phyloP scores from a whole-genome alignment of 257 asterid genomes.

The Ophiorrhiza pumila region DNA sequence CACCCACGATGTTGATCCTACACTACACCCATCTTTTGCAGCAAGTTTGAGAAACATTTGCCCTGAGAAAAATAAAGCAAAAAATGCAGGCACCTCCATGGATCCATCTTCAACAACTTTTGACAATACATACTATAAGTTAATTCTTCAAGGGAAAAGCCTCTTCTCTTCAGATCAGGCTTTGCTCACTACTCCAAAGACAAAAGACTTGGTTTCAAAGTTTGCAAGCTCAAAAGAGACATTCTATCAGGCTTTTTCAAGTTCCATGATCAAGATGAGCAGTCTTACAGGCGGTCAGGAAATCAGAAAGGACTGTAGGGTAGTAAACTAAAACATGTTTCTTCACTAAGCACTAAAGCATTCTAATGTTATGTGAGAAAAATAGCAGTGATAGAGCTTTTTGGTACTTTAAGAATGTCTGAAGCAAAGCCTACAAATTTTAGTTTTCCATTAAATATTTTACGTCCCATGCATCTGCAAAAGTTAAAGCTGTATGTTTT shows the following conservation, averaged over 20 bases:
- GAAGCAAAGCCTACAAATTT: neutral
- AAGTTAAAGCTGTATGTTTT: neutral
- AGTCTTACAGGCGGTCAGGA: conserved; percentile 81
- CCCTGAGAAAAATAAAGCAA: conserved; percentile 42
- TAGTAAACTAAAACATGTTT: conserved; percentile 40
- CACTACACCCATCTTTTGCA: conserved; percentile 59
- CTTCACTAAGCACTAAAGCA: neutral
- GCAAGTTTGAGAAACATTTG: conserved; percentile 47
- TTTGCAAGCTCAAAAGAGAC: conserved; percentile 61
- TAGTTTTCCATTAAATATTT: neutral
- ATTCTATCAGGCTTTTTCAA: conserved; percentile 55
- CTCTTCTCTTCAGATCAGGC: conserved; percentile 75
- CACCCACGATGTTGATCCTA: conserved; percentile 69
- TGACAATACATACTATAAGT: conserved; percentile 68
- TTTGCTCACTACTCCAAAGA: conserved; percentile 45
- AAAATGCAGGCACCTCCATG: conserved; percentile 59
- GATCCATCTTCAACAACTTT: conserved; percentile 69
- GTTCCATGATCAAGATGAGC: conserved; percentile 86
- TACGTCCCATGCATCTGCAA: neutral
- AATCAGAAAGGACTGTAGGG: conserved; percentile 71
- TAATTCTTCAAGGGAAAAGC: conserved; percentile 45
- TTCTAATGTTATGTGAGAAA: neutral
- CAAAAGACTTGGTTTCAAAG: conserved; percentile 46
- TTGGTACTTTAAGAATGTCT: neutral
- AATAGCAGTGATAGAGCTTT: neutral